Percentiles rank a stretch among this genome's conserved stretches.
These are phyloP conservation scores for Neurospora crassa DNA, from an alignment of 2,329 filamentous ascomycete species.

Conservation along the genomic window DNA sequence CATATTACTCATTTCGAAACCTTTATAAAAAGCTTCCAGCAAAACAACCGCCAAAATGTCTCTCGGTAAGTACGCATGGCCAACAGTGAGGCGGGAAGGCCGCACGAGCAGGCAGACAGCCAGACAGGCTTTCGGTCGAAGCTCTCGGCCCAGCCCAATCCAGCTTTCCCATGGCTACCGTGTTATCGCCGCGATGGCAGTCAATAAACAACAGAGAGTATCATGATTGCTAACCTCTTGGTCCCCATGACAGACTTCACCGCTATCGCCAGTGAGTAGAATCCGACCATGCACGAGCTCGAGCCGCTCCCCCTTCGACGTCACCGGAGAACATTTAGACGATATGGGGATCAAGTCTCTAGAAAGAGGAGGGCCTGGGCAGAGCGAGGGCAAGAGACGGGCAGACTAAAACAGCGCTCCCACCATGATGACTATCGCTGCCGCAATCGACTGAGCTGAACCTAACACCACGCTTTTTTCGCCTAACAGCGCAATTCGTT, in stretches of 20 bases:
- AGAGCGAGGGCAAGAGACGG: neutral
- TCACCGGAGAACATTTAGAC: neutral
- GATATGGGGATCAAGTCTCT: neutral
- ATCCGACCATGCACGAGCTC: neutral
- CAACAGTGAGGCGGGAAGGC: neutral
- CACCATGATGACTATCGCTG: neutral
- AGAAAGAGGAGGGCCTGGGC: neutral
- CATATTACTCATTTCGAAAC: neutral
- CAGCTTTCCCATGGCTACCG: neutral
- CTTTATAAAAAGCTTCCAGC: neutral
- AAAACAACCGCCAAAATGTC: neutral
- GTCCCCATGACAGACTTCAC: neutral
- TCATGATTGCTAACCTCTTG: neutral
- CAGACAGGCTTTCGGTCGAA: neutral
- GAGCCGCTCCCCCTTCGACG: neutral
- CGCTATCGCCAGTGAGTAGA: neutral
- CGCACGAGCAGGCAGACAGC: neutral
- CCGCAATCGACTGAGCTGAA: neutral
- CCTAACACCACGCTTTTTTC: neutral
- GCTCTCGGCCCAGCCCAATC: neutral
- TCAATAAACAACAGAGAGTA: neutral
- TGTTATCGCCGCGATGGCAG: neutral
- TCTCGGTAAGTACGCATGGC: neutral
- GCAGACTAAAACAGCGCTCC: neutral
- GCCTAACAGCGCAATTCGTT: conserved; percentile 67